phyloP scores from a whole-genome alignment of 1,284 basidiomycete genomes.

The Caloboletus inedulis region DNA sequence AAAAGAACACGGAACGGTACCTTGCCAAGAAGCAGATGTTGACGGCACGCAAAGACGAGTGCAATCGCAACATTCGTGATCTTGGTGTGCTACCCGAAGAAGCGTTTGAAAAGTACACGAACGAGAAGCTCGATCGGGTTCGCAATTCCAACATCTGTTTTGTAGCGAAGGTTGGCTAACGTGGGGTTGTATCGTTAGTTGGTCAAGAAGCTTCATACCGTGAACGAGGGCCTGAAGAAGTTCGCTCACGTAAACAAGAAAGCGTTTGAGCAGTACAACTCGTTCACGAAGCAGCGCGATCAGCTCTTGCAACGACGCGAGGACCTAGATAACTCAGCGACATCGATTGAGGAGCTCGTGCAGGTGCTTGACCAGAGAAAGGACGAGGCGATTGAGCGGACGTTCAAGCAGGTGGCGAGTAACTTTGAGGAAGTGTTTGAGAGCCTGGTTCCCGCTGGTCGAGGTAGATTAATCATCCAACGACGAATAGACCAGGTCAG shows the following conservation, averaged over 20 bases:
- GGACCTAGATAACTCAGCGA: conserved; percentile 86
- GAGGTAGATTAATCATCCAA: conserved; percentile 90
- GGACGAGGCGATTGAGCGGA: conserved; percentile 97
- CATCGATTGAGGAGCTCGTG: conserved; percentile 93
- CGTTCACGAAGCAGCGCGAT: conserved; percentile 96
- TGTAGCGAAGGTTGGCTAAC: conserved; percentile 2
- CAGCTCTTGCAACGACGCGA: conserved; percentile 82
- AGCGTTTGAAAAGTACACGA: conserved; percentile 93
- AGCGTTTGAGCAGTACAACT: conserved; percentile 97
- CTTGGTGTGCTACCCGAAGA: conserved; percentile 96
- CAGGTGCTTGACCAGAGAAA: conserved; percentile 94
- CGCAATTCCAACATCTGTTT: conserved; percentile 23
- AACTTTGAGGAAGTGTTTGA: conserved; percentile 99
- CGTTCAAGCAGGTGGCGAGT: conserved; percentile 96
- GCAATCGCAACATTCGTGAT: conserved; percentile 92
- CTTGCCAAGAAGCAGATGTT: conserved; percentile 89
- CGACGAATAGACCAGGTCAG: conserved; percentile 79
- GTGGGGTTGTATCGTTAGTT: conserved; percentile 48
- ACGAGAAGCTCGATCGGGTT: conserved; percentile 79
- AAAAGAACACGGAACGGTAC: conserved; percentile 94
- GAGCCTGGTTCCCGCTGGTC: conserved; percentile 92
- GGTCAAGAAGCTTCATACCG: conserved; percentile 84
- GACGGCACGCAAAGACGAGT: conserved; percentile 83
- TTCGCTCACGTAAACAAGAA: conserved; percentile 99
- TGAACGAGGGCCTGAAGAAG: conserved; percentile 92